Evolutionary conservation across 371 early-diverging fungal genomes (phyloP), one percentile per base, ranked within the genome.

Genomic region (Mucor velutinosus): DNA sequence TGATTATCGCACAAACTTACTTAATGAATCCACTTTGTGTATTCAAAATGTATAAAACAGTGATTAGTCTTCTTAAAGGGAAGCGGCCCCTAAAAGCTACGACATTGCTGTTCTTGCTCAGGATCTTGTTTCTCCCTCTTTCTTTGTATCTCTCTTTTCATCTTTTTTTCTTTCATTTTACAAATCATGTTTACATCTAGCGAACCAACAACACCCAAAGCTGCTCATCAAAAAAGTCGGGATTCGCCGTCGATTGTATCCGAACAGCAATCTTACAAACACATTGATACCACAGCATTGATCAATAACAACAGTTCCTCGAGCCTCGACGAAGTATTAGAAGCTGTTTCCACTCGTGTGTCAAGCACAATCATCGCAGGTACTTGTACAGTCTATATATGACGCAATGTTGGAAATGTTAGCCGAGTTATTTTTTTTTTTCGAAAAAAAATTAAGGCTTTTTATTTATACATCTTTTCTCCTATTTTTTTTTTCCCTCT

Each of bases 321-420:
- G 12, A 69, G 64, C 15, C 23, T 62, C 29, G 56, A 45, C 23
- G 45, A 43, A 21, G 32, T 47, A 17, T 6, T 58, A 23, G 60
- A 62, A 58, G 29, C 12, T 23, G 7, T 39, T 30, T 69, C 69
- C 4, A 53, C 69, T 12, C 58, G 62, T 12, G 57, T 62, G n/a
- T 67, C 69, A 45, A 59, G 64, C 23, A 69, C 69, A 39, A 69
- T 68, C 58, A 63, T 69, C 53, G 47, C 69, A 69, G 69, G 69
- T 69, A 51, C 51, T 37, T 37, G 37, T 37, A 64, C 25, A 25
- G 14, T 14, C 14, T 39, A 32, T 41, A 53, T 65, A 65, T 70
- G 70, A 70, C 70, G 70, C 70, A 70, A 70, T 62, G 23, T 21
- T 25, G 12, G 25, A 51, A 51, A 51, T 21, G 23, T 51, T 51